phyloP scores from a whole-genome alignment of 2,329 filamentous ascomycete species.

The Xylariales sp. region DNA sequence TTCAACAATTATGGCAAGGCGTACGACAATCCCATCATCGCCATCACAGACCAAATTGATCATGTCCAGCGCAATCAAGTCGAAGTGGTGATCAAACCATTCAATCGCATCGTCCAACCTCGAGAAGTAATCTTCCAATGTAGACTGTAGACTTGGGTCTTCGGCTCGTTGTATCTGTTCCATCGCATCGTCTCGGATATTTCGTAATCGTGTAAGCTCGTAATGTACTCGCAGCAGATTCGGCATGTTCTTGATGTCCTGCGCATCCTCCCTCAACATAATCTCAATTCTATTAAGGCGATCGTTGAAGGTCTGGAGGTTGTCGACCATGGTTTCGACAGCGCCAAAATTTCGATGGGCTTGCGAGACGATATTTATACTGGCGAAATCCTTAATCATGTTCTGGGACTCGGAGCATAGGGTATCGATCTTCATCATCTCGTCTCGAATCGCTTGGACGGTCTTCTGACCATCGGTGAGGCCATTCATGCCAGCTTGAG shows the following conservation, averaged over 20 bases:
- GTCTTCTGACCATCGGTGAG: constrained; percentile 91
- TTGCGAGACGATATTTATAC: constrained; percentile 90
- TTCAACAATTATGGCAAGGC: constrained; percentile 90
- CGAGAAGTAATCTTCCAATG: constrained; percentile 89
- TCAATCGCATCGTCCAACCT: constrained; percentile 87
- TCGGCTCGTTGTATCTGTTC: constrained; percentile 88
- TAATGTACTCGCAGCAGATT: constrained; percentile 92
- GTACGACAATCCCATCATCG: constrained; percentile 89
- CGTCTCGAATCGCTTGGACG: constrained; percentile 93
- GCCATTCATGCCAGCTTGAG: constrained; percentile 90
- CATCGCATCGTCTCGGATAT: constrained; percentile 96
- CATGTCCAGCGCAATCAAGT: constrained; percentile 86
- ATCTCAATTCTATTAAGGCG: constrained; percentile 80
- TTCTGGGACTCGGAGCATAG: constrained; percentile 96
- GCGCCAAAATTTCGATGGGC: constrained; percentile 97
- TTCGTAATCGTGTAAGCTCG: constrained; percentile 88
- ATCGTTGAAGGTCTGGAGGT: constrained; percentile 87
- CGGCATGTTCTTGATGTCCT: constrained; percentile 88
- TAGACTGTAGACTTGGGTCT: constrained; percentile 80
- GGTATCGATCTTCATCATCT: constrained; percentile 98
- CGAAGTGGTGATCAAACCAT: constrained; percentile 96
- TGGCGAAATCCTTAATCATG: constrained; percentile 96
- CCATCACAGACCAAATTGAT: constrained; percentile 88
- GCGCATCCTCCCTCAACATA: constrained; percentile 85
- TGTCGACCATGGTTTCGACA: constrained; percentile 91